Base-by-base conservation (phyloP, 2,329 filamentous ascomycete species). In the Cephalotrichum gorgonifer region DNA sequence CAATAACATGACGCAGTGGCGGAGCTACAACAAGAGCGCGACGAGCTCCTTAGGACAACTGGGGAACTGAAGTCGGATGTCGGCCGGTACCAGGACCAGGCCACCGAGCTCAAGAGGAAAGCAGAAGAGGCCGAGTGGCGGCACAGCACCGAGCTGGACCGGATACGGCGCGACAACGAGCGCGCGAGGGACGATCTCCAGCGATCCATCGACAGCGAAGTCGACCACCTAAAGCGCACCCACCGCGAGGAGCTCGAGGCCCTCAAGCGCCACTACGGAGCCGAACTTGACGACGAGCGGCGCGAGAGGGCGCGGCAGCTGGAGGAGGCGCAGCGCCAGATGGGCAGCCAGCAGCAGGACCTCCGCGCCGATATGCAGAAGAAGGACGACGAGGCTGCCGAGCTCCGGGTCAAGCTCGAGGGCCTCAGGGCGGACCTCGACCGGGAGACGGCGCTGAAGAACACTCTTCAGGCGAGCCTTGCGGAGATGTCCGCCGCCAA, bases 171-270 rank as follows among this genome's bases (percentile, higher is more conserved):
- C 38, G 68, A 73, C 47, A 73, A 81, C 58, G 69, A 75, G 50
- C 72, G 75, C 55, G 75, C 81, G 51, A 58, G 78, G 9, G 73
- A 83, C 50, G 71, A 78, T 54, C 59, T 81, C 46, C 67, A 72
- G 51, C 68, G 71, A 50, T 68, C 77, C 48, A 58, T 71, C 28
- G 62, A 71, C 49, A 71, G 74, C 7, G 77, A 86, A 50, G 63
- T 79, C 28, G 78, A 83, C 22, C 70, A 73, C 14, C 57, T 84
- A 35, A 68, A 75, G 14, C 78, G 75, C 50, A 72, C 76, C 43
- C 82, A 91, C 54, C 74, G 79, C 52, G 81, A 87, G 48, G 83
- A 86, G 47, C 59, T 91, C 15, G 78, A 81, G 6, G 76, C 79
- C 4, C 56, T 88, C 30, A 77, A 80, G 57, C 73, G 78, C 48